These are phyloP conservation scores for Skeletonema grethae DNA, from an alignment of 108 stramenopile species.

Conservation along the genomic window DNA sequence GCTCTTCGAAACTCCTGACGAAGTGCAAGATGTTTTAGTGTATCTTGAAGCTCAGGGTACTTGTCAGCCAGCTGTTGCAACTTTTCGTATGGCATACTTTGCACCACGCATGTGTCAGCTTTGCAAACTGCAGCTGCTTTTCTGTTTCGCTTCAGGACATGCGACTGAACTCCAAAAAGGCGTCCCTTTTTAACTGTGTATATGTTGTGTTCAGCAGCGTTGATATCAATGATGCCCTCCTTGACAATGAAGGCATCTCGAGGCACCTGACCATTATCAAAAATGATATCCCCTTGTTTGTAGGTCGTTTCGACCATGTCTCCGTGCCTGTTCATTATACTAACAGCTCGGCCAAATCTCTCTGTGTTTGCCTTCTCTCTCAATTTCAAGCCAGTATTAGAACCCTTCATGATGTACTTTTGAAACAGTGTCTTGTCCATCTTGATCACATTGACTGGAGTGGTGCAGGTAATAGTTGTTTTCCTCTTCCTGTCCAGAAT, in stretches of 20 bases:
- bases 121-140: conserved; percentile 57
- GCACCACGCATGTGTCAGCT: conserved; percentile 53
- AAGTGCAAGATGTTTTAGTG: conserved; percentile 63
- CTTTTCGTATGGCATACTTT: conserved; percentile 55
- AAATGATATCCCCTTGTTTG: conserved; percentile 40
- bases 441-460: conserved; percentile 1
- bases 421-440: conserved; percentile 47
- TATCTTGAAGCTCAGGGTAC: conserved; percentile 49
- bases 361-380: conserved; percentile 46
- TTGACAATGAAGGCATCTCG: conserved; percentile 59
- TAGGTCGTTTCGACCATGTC: conserved; percentile 28
- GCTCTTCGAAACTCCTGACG: conserved; percentile 86
- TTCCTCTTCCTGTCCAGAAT: conserved; percentile 30
- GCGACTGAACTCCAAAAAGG: conserved; percentile 42
- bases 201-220: conserved; percentile 42
- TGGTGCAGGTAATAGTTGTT: conserved; percentile 45
- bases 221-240: conserved; percentile 56
- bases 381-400: conserved; percentile 27
- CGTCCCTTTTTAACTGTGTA: conserved; percentile 38
- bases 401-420: conserved; percentile 50
- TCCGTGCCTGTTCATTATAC: conserved; percentile 28
- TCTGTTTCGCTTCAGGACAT: conserved; percentile 32
- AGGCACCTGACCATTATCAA: conserved; percentile 39
- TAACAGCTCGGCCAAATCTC: conserved; percentile 37
- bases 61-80: conserved; percentile 57